A percentile compares a stretch with the other conserved stretches of the same genome.
phyloP scores from a whole-genome alignment of 148 eudicot genomes.

The Spergularia marina region DNA sequence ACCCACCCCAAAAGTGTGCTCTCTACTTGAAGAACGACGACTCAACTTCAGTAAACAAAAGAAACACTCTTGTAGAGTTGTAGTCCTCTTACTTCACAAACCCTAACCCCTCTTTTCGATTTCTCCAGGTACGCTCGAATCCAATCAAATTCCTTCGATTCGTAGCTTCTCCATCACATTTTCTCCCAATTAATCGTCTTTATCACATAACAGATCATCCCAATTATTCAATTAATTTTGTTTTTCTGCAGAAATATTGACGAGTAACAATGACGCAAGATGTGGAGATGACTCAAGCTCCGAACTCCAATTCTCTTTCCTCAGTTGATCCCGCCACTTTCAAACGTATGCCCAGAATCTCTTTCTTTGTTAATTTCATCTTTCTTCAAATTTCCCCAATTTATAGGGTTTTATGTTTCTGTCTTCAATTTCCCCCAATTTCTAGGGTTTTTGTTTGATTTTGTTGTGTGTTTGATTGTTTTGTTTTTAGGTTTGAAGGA shows the following conservation, averaged over 20 bases:
- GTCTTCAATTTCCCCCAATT: not conserved
- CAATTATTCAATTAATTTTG: not conserved
- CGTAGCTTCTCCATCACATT: not conserved
- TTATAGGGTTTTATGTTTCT: constrained; percentile 11
- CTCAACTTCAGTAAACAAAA: not conserved
- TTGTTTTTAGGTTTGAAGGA: constrained; percentile 70
- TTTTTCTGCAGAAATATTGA: not conserved
- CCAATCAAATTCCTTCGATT: not conserved
- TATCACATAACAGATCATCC: not conserved
- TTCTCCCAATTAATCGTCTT: not conserved
- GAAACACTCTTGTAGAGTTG: too few species aligned
- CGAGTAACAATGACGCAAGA: not conserved
- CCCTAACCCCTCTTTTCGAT: not conserved
- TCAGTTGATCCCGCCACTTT: not conserved
- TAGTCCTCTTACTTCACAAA: not conserved
- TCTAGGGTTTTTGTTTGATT: constrained; percentile 18
- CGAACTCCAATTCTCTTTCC: not conserved
- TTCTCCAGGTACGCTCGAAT: not conserved
- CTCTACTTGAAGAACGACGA: not conserved
- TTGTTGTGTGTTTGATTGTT: not conserved
- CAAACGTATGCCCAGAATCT: not conserved
- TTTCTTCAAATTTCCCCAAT: not conserved
- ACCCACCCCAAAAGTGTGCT: not conserved
- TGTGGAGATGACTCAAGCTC: constrained; percentile 7
- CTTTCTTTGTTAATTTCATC: too few species aligned